These are phyloP conservation scores for Alternaria triticina DNA, from an alignment of 2,329 filamentous ascomycete species.

Conservation along the genomic window DNA sequence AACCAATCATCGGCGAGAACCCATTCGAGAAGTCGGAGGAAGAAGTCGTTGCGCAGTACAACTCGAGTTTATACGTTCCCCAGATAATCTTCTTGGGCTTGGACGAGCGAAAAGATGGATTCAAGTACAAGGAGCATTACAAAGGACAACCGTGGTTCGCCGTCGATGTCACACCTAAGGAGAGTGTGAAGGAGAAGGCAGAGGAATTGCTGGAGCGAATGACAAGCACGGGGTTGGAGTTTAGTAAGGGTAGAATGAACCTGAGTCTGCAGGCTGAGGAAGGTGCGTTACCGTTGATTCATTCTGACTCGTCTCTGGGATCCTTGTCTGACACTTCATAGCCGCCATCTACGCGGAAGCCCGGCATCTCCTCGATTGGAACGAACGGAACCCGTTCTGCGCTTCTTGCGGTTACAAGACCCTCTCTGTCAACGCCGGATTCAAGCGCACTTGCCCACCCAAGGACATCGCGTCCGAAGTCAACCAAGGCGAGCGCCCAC, in stretches of 20 bases:
- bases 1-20: constrained; percentile 71
- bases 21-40: constrained; percentile 76
- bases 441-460: constrained; percentile 79
- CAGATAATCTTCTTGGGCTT: constrained; percentile 85
- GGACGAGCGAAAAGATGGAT: constrained; percentile 67
- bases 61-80: constrained; percentile 71
- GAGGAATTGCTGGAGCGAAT: constrained; percentile 65
- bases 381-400: constrained; percentile 89
- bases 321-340: constrained; percentile 44
- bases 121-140: constrained; percentile 72
- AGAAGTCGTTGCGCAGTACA: constrained; percentile 73
- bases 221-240: constrained; percentile 67
- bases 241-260: constrained; percentile 70
- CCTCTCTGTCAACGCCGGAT: constrained; percentile 77
- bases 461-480: constrained; percentile 64
- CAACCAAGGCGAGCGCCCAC: constrained; percentile 60
- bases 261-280: constrained; percentile 66
- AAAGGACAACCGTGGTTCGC: constrained; percentile 86
- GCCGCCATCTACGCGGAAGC: constrained; percentile 92
- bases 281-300: constrained; percentile 54
- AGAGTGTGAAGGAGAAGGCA: constrained; percentile 66
- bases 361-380: constrained; percentile 91
- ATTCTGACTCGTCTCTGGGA: background rate
- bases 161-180: constrained; percentile 81
- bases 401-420: constrained; percentile 85